Base-by-base conservation (phyloP, 805 yeast species). In the Candida ponderosae region DNA sequence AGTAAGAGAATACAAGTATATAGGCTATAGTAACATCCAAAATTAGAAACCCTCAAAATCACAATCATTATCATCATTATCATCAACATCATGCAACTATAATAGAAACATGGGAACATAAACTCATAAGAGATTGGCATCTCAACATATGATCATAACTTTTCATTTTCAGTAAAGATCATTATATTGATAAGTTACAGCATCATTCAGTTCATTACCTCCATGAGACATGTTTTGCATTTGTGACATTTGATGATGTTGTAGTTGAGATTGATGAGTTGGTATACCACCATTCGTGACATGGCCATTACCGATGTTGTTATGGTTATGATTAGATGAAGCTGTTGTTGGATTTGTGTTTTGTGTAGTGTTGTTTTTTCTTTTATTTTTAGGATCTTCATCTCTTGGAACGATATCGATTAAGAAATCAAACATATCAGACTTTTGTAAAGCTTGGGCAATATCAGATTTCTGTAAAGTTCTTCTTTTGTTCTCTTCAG, bases 401-500 rank as follows among this genome's bases (percentile, higher is more conserved):
- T 84, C 95, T 40, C 97, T 68, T 6, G 98, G 97, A 5, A 90
- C 97, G 21, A 93, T 87, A 56, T 93, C 99, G 47, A 93, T 93
- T 39, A 93, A 64, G 55, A 93, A 93, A 55, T 93, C 99, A 68
- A 90, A 94, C 96, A 93, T 90, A 57, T 93, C 98, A 29, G 89
- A 77, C 56, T 87, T 87, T 46, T 88, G 93, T 40, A 94, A 66
- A 1, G 98, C 98, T 15, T 93, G 93, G 2, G 96, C 95, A 44
- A 93, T 88, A 55, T 93, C 99, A 1, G 87, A 78, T 53, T 88
- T 84, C 58, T 93, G 99, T 41, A 93, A 65, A 5, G 99, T 93
- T 42, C 99, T 66, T 47, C 99, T 74, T 56, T 93, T 93, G 63
- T 86, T 86, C 53, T 87, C 96, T 59, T 93, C 97, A 3, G 97